These are phyloP conservation scores for Trichoderma sp. DNA, from an alignment of 2,329 filamentous ascomycete species.

Conservation along the genomic window DNA sequence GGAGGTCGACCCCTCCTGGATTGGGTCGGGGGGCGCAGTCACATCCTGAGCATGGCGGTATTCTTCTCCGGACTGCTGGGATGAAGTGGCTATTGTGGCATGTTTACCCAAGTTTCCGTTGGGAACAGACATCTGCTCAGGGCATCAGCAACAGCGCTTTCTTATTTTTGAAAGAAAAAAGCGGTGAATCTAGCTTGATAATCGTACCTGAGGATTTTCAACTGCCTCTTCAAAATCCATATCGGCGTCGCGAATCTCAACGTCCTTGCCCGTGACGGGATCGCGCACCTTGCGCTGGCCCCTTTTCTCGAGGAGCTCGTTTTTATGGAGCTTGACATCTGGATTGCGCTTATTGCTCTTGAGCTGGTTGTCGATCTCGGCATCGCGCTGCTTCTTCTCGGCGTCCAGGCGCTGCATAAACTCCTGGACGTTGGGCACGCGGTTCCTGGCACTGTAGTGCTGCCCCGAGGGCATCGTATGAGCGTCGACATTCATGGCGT, in stretches of 20 bases:
- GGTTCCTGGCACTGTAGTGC: conserved; percentile 81
- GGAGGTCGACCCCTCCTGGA: conserved; percentile 78
- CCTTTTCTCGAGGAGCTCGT: conserved; percentile 42
- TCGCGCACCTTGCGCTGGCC: conserved; percentile 76
- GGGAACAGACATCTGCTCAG: conserved; percentile 70
- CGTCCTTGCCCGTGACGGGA: conserved; percentile 82
- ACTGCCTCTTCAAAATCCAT: conserved; percentile 67
- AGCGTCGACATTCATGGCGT: conserved; percentile 44
- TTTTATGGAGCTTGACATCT: conserved; percentile 48
- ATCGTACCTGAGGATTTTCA: conserved; percentile 66
- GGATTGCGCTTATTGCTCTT: conserved; percentile 41
- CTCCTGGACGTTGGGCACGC: conserved; percentile 83
- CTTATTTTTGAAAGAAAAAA: too few relatives aligned
- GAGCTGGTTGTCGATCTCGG: conserved; percentile 63
- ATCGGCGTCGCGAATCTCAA: conserved; percentile 82
- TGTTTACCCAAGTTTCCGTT: conserved; percentile 83
- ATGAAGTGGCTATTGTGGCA: conserved; percentile 70
- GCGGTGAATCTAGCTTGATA: too few relatives aligned
- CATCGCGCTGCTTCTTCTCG: conserved; percentile 76
- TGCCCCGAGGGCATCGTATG: conserved; percentile 53
- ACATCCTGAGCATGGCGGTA: conserved; percentile 87
- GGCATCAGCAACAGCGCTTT: not conserved
- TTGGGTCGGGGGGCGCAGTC: conserved; percentile 85
- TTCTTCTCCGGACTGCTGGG: conserved; percentile 71
- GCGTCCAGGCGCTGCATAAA: conserved; percentile 78